Conservation (phyloP, 1,139 yeast genomes). For the Yarrowia galli region DNA sequence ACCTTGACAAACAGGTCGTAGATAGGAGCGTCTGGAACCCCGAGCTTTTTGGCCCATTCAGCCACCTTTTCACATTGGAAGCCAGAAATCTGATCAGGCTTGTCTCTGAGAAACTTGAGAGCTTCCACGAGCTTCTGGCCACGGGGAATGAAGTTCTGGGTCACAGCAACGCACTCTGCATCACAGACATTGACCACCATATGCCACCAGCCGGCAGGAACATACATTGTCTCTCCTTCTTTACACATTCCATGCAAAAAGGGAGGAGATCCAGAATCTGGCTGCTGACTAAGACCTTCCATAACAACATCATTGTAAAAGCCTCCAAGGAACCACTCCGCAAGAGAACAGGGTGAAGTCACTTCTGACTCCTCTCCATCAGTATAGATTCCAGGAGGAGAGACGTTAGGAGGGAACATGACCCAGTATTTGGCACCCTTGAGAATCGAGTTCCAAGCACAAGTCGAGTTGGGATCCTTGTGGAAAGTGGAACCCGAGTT, state of each 20-base stretch:
- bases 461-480: slow-evolving; percentile 88
- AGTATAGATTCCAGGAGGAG: slow-evolving; percentile 87
- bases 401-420: slow-evolving; percentile 75
- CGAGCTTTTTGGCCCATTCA: not conserved
- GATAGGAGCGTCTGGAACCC: not conserved
- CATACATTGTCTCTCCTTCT: slow-evolving; percentile 86
- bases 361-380: slow-evolving; percentile 77
- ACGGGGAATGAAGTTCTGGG: slow-evolving; percentile 84
- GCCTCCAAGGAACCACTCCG: slow-evolving; percentile 88
- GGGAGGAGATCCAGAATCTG: slow-evolving; percentile 42
- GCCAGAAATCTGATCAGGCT: slow-evolving; percentile 77
- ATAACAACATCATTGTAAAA: slow-evolving; percentile 55
- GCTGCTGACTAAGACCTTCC: not conserved
- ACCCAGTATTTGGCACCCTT: slow-evolving; percentile 84
- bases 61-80: slow-evolving; percentile 56
- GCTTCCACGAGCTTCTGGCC: slow-evolving; percentile 61
- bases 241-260: slow-evolving; percentile 75
- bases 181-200: slow-evolving; percentile 76
- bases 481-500: slow-evolving; percentile 90
- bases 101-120: slow-evolving; percentile 69
- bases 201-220: slow-evolving; percentile 98
- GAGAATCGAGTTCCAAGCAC: slow-evolving; percentile 87
- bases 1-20: slow-evolving; percentile 22
- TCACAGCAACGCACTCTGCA: slow-evolving; percentile 74
- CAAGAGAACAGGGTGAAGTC: slow-evolving; percentile 87